These are phyloP conservation scores for Hymenoscyphus occultus DNA, from an alignment of 2,329 filamentous ascomycete genomes.

Conservation along the genomic window DNA sequence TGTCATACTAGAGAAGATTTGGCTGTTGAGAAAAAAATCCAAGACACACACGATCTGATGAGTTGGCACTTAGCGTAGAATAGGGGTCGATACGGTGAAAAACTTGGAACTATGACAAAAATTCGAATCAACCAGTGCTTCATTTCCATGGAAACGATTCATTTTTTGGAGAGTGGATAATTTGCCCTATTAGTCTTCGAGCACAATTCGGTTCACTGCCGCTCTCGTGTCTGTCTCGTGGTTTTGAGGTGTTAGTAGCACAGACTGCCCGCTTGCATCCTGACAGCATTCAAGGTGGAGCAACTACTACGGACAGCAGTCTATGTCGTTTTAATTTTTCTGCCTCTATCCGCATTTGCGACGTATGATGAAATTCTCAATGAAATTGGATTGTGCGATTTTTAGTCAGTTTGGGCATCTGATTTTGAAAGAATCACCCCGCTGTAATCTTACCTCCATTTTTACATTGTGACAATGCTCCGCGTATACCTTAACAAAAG, in stretches of 20 bases:
- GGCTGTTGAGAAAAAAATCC: not conserved
- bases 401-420: not conserved
- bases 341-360: not conserved
- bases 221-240: slow-evolving; percentile 4
- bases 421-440: too few species aligned
- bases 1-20: not conserved
- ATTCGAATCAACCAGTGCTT: not conserved
- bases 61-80: not conserved
- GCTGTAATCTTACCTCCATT: too few species aligned
- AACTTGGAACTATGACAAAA: not conserved
- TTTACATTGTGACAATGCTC: too few species aligned
- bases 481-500: too few species aligned
- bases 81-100: not conserved
- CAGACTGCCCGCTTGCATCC: not conserved
- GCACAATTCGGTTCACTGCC: not conserved
- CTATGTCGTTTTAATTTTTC: not conserved
- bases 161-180: not conserved
- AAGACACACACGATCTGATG: not conserved
- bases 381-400: not conserved
- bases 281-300: slow-evolving; percentile 1
- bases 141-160: not conserved
- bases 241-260: not conserved
- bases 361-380: not conserved
- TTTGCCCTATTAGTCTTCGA: not conserved
- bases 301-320: not conserved